Percentiles rank a stretch among this genome's conserved stretches.
These are phyloP conservation scores for Starmera stellimalicola DNA, from an alignment of 1,139 yeast species.

Conservation along the genomic window DNA sequence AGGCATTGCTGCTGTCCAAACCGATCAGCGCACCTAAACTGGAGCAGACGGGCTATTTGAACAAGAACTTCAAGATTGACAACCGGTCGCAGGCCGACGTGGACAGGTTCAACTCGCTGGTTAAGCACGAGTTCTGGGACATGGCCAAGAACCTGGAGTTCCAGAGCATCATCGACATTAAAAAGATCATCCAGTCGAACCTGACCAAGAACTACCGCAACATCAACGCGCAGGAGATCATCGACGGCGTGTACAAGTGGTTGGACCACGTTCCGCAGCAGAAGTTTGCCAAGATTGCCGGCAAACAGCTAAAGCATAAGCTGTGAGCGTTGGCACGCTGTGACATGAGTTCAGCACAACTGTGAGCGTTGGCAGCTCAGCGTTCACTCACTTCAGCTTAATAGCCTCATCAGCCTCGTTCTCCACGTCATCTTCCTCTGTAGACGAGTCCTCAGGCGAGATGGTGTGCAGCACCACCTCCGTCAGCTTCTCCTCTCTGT, in stretches of 20 bases:
- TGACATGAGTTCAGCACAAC: too few species aligned
- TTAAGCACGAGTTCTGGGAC: slow-evolving; percentile 36
- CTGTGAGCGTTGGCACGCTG: slow-evolving; percentile 28
- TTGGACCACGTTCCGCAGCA: slow-evolving; percentile 65
- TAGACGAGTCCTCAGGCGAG: slow-evolving; percentile 22
- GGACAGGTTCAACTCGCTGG: slow-evolving; percentile 52
- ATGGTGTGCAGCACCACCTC: slow-evolving; percentile 22
- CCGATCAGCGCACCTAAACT: slow-evolving; percentile 59
- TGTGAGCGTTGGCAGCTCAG: too few species aligned
- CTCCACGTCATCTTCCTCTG: slow-evolving; percentile 17
- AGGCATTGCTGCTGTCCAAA: slow-evolving; percentile 61
- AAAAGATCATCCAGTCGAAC: slow-evolving; percentile 39
- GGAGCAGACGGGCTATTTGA: slow-evolving; percentile 49
- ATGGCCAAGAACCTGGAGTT: slow-evolving; percentile 43
- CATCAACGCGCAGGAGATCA: slow-evolving; percentile 58
- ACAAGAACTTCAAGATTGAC: slow-evolving; percentile 35
- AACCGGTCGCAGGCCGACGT: slow-evolving; percentile 30
- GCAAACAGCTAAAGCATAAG: slow-evolving; percentile 54
- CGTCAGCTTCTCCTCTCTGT: slow-evolving; percentile 20
- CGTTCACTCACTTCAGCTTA: neutral
- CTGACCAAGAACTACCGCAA: slow-evolving; percentile 36
- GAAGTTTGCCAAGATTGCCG: slow-evolving; percentile 49
- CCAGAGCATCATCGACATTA: slow-evolving; percentile 54
- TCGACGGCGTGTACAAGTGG: slow-evolving; percentile 64
- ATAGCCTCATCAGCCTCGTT: slow-evolving; percentile 10